A percentile compares a stretch with the other conserved stretches of the same genome.
These are phyloP conservation scores for Leishmania guyanensis DNA, from an alignment of 208 protist species.

Conservation along the genomic window DNA sequence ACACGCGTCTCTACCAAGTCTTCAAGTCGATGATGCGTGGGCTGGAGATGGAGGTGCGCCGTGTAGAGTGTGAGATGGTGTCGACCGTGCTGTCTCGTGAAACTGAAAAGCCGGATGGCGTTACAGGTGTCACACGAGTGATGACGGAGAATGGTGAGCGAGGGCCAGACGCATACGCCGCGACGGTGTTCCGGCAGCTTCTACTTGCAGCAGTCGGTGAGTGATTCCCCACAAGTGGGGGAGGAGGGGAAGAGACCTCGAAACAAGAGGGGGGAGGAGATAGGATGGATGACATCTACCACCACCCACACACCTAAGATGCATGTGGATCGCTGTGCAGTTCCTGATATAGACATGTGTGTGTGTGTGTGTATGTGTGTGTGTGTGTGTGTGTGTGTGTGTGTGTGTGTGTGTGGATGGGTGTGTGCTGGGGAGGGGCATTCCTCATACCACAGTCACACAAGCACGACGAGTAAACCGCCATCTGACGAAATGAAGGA, in stretches of 20 bases:
- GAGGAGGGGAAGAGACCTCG: background rate
- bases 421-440: background rate
- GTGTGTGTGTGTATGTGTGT: background rate
- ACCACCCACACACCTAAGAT: background rate
- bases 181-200: slow-evolving; percentile 11
- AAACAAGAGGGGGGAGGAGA: background rate
- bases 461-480: background rate
- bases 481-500: background rate
- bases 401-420: background rate
- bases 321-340: no score
- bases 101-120: background rate
- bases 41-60: slow-evolving; percentile 27
- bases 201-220: slow-evolving; percentile 18
- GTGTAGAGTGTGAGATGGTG: background rate
- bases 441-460: background rate
- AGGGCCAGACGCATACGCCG: background rate
- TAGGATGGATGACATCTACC: background rate
- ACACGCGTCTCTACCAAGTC: slow-evolving; percentile 25
- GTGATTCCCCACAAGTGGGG: background rate
- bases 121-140: background rate
- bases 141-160: background rate
- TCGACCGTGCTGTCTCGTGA: background rate
- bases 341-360: background rate
- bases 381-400: background rate
- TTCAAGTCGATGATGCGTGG: slow-evolving; percentile 34